phyloP scores from a whole-genome alignment of 2,329 filamentous ascomycete species.

The Sordariomycetes sp. region DNA sequence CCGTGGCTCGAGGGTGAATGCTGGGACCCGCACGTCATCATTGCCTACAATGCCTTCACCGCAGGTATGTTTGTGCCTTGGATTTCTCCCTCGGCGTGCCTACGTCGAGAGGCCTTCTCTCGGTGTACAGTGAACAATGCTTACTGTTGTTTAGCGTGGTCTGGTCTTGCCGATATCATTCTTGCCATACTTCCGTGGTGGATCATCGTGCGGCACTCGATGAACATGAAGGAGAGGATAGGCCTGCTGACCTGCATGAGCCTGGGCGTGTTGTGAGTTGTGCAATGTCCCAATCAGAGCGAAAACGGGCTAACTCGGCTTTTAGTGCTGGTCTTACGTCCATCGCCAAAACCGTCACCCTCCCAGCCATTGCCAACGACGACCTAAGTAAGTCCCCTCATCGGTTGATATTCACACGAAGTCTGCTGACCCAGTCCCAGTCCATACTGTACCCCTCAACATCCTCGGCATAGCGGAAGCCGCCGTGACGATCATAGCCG shows the following conservation, averaged over 20 bases:
- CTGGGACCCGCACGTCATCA: constrained; percentile 1
- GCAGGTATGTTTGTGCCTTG: constrained; percentile 5
- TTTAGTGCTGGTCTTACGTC: constrained; percentile 19
- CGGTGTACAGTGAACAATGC: neutral
- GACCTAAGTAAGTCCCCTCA: neutral
- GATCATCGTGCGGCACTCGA: constrained; percentile 25
- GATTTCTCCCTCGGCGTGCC: neutral
- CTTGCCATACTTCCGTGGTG: constrained; percentile 28
- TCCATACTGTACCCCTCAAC: constrained; percentile 10
- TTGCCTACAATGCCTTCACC: constrained; percentile 7
- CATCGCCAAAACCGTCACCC: constrained; percentile 18
- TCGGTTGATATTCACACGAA: neutral
- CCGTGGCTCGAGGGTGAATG: constrained; percentile 1
- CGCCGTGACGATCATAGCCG: constrained; percentile 11
- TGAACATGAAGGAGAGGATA: constrained; percentile 28
- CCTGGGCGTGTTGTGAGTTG: constrained; percentile 27
- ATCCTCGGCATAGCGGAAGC: constrained; percentile 11
- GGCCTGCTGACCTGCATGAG: constrained; percentile 29
- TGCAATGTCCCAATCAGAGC: neutral
- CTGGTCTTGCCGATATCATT: constrained; percentile 24
- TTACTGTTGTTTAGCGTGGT: constrained; percentile 14
- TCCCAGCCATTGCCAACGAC: constrained; percentile 7
- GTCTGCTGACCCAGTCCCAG: constrained; percentile 5
- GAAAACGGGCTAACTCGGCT: neutral
- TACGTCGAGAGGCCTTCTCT: neutral